Evolutionary conservation across 2,329 filamentous ascomycete genomes (phyloP).

Genomic region (Penicillium brevicompactum): DNA sequence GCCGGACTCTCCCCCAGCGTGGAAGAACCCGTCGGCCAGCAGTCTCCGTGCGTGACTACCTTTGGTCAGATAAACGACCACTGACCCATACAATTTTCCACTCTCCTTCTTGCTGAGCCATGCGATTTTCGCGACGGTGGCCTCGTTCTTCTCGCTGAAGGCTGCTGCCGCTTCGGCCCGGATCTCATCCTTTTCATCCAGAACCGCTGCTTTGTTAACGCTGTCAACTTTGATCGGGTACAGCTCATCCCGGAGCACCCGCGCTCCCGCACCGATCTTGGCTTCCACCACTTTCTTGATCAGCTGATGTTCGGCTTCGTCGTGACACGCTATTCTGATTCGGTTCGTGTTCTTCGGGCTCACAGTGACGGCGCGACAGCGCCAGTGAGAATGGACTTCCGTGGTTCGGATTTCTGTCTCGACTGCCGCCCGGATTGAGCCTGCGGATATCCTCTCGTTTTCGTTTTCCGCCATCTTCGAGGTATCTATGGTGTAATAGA

Average conservation of each 20-base stretch:
- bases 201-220: too few species aligned
- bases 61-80: too few species aligned
- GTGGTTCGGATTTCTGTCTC: constrained; percentile 17
- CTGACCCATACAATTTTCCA: too few species aligned
- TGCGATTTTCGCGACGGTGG: too few species aligned
- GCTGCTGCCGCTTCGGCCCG: too few species aligned
- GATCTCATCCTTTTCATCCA: too few species aligned
- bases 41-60: too few species aligned
- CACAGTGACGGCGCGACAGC: constrained; percentile 15
- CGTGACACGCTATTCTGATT: constrained; percentile 17
- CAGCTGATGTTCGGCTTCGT: constrained; percentile 11
- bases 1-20: constrained; percentile 23
- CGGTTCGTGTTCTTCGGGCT: constrained; percentile 15
- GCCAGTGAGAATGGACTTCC: constrained; percentile 12
- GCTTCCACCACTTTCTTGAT: constrained; percentile 15
- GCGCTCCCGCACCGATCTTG: constrained; percentile 13
- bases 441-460: constrained; percentile 12
- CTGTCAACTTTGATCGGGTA: constrained; percentile 24
- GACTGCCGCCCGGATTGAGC: constrained; percentile 9
- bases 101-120: too few species aligned
- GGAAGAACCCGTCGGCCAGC: too few species aligned
- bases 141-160: too few species aligned
- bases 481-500: constrained; percentile 17
- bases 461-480: constrained; percentile 16
- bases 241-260: constrained; percentile 19